Base-by-base conservation (phyloP, 805 yeast species). In the Metschnikowia koreensis region DNA sequence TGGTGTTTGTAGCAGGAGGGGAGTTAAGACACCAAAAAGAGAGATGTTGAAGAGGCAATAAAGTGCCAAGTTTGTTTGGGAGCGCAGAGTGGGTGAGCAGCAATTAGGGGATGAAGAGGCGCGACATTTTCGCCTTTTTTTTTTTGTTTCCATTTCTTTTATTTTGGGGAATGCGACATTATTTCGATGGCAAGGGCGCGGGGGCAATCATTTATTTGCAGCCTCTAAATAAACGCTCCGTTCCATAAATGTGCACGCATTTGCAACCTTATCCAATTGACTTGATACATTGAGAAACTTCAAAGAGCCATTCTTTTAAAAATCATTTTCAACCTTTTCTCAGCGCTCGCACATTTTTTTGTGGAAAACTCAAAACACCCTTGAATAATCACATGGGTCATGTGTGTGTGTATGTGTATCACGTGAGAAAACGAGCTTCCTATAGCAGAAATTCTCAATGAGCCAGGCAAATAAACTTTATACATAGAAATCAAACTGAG, bases 21-120 rank as follows among this genome's bases (percentile, higher is more conserved):
- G 45, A 42, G 46, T 50, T 51, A 47, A 54, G 55, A 46, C 57
- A 41, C 41, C 52, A 44, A 44, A 22, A 48, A 44, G 53, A 45
- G 51, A 50, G 42, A 53, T 47, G 50, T 50, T 47, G 49, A 27
- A 29, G 44, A 43, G 41, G 41, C 36, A 28, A 27, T 47, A 40
- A 38, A 46, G 41, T 17, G 41, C 53, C 56, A 47, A 44, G 50
- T 46, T 33, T 51, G 51, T 53, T 53, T 53, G 53, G 56, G 56
- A 53, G 49, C 56, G 56, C 56, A 53, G 53, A 53, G 56, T 47
- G 52, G 56, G 56, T 50, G 58, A 48, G 52, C 58, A 55, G 59
- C 59, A 56, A 56, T 56, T 56, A 56, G 57, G 59, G 59, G 59
- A 56, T 56, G 59, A 54, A 54, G 48, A 43, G 51, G 51, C 46